phyloP scores from a whole-genome alignment of 176 grass and related monocot species.

The Pontederia crassipes region DNA sequence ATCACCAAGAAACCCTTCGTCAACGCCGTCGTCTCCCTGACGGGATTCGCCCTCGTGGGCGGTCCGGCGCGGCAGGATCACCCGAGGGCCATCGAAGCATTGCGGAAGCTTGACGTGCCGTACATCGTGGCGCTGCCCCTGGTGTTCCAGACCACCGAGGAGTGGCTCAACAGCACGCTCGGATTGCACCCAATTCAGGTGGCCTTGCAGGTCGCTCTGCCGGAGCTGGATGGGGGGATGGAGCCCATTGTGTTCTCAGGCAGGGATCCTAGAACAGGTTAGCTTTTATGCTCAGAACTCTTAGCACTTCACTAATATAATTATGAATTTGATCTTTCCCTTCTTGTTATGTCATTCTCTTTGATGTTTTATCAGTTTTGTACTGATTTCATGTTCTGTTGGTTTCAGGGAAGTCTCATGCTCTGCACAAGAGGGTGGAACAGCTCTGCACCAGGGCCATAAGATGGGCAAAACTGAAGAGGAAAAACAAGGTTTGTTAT shows the following conservation, averaged over 20 bases:
- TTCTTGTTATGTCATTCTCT: background rate
- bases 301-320: too few species aligned
- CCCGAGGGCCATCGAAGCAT: conserved; percentile 68
- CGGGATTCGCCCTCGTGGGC: conserved; percentile 91
- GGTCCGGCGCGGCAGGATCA: conserved; percentile 96
- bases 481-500: conserved; percentile 65
- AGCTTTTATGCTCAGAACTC: background rate
- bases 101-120: conserved; percentile 92
- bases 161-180: conserved; percentile 93
- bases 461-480: conserved; percentile 92
- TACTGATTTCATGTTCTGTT: background rate
- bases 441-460: conserved; percentile 94
- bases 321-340: background rate
- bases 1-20: conserved; percentile 74
- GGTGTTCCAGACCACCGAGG: conserved; percentile 98
- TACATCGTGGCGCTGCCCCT: conserved; percentile 96
- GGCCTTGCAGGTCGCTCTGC: conserved; percentile 92
- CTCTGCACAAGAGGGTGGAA: conserved; percentile 95
- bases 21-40: conserved; percentile 76
- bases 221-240: conserved; percentile 93
- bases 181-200: conserved; percentile 96
- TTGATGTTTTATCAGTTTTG: conserved; percentile 2
- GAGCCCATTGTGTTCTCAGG: conserved; percentile 95
- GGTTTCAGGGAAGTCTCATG: conserved; percentile 85
- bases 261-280: conserved; percentile 74